phyloP scores from a whole-genome alignment of 164 flowering plant species.

The Vitis rotundifolia region DNA sequence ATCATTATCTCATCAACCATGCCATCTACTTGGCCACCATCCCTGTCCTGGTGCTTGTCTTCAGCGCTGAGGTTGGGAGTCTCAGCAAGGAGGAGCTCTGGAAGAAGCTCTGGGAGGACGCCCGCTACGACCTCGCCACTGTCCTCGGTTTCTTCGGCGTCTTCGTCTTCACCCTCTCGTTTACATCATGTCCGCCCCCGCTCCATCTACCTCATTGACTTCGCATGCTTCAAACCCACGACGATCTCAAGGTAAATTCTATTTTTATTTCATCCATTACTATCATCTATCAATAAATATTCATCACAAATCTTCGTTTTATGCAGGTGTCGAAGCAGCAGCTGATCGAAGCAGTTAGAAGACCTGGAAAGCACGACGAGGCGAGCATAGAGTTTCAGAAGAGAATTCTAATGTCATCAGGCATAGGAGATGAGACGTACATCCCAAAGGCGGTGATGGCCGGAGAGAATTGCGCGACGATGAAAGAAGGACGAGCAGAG shows the following conservation, averaged over 20 bases:
- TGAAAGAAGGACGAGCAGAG: constrained; percentile 87
- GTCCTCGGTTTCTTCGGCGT: constrained; percentile 57
- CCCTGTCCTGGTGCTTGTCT: constrained; percentile 63
- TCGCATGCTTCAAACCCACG: constrained; percentile 66
- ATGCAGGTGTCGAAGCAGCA: constrained; percentile 67
- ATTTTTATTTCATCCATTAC: not conserved
- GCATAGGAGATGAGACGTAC: constrained; percentile 88
- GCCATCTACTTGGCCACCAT: constrained; percentile 72
- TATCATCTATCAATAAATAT: no score
- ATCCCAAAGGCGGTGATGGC: constrained; percentile 59
- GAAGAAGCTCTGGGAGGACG: constrained; percentile 72
- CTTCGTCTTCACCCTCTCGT: constrained; percentile 63
- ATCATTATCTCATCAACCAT: constrained; percentile 82
- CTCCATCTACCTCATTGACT: constrained; percentile 79
- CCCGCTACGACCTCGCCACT: constrained; percentile 69
- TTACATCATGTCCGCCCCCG: constrained; percentile 85
- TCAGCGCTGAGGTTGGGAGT: constrained; percentile 81
- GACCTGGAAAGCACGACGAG: constrained; percentile 72
- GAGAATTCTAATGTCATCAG: constrained; percentile 65
- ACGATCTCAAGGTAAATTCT: constrained; percentile 71
- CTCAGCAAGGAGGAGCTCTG: constrained; percentile 72
- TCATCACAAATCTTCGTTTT: no score
- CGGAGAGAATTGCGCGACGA: constrained; percentile 53
- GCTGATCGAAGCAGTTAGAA: constrained; percentile 60
- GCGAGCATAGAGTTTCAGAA: constrained; percentile 63